These are phyloP conservation scores for Podila epigama DNA, from an alignment of 192 early-diverging fungal genomes.

Conservation along the genomic window DNA sequence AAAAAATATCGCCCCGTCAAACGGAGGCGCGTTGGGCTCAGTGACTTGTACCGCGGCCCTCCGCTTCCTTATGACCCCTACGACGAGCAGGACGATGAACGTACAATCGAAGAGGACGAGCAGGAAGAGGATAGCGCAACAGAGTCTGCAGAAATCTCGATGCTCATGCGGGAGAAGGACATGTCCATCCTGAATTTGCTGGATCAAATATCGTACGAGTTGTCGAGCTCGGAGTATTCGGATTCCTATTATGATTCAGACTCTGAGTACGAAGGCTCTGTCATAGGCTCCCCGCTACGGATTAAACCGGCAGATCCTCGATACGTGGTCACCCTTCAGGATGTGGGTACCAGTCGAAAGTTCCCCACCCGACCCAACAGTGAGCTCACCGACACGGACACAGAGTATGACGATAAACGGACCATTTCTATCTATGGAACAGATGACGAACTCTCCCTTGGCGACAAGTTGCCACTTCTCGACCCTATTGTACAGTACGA, in stretches of 20 bases:
- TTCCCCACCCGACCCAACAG: constrained; percentile 42
- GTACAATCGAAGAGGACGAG: constrained; percentile 41
- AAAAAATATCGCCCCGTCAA: constrained; percentile 40
- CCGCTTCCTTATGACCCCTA: constrained; percentile 40
- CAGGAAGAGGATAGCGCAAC: constrained; percentile 4
- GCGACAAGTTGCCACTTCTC: constrained; percentile 31
- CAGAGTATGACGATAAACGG: constrained; percentile 37
- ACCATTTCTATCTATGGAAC: constrained; percentile 46
- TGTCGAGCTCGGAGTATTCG: constrained; percentile 39
- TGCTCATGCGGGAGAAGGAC: constrained; percentile 26
- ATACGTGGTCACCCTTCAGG: constrained; percentile 39
- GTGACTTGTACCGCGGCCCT: constrained; percentile 21
- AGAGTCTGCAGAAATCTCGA: constrained; percentile 22
- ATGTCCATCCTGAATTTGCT: constrained; percentile 55
- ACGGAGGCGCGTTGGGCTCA: constrained; percentile 38
- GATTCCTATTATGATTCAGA: constrained; percentile 45
- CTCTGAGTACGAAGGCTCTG: constrained; percentile 29
- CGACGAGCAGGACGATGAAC: constrained; percentile 43
- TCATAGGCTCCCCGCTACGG: constrained; percentile 38
- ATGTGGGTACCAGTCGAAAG: constrained; percentile 32
- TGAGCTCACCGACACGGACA: constrained; percentile 42
- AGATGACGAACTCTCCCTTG: constrained; percentile 44
- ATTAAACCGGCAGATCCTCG: constrained; percentile 24
- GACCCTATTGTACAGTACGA: constrained; percentile 16
- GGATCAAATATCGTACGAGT: constrained; percentile 43